These are phyloP conservation scores for Epichloe aotearoae DNA, from an alignment of 2,329 filamentous ascomycete genomes.

Conservation along the genomic window DNA sequence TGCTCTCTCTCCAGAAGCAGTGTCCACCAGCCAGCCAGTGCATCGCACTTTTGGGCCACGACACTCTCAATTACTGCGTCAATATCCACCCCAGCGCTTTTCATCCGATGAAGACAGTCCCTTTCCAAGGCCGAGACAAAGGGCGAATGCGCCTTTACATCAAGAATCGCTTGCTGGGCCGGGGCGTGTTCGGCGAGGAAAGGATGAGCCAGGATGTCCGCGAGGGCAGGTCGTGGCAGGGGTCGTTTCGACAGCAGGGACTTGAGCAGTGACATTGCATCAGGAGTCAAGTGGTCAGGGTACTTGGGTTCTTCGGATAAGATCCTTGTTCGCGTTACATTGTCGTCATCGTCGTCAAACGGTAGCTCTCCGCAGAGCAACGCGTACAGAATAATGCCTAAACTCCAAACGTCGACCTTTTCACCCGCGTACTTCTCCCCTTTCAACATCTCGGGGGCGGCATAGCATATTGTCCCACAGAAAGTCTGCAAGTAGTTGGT, in stretches of 20 bases:
- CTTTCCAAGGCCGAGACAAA: conserved; percentile 84
- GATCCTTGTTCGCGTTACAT: conserved; percentile 72
- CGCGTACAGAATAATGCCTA: conserved; percentile 76
- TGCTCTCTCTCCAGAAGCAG: conserved; percentile 88
- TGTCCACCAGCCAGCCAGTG: conserved; percentile 91
- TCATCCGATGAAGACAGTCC: conserved; percentile 84
- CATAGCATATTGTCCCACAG: conserved; percentile 95
- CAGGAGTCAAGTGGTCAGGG: conserved; percentile 64
- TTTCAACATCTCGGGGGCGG: conserved; percentile 94
- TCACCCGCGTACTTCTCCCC: conserved; percentile 96
- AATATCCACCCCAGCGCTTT: conserved; percentile 83
- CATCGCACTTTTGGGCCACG: conserved; percentile 75
- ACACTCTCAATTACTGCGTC: conserved; percentile 93
- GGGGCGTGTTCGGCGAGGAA: conserved; percentile 81
- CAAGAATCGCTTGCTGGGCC: conserved; percentile 79
- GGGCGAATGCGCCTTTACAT: conserved; percentile 63
- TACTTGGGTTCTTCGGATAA: conserved; percentile 75
- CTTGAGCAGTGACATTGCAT: conserved; percentile 66
- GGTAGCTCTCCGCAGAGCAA: conserved; percentile 75
- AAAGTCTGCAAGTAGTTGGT: conserved; percentile 93
- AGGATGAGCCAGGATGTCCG: conserved; percentile 76
- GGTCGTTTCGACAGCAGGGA: conserved; percentile 82
- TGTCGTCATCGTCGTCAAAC: conserved; percentile 93
- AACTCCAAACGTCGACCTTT: conserved; percentile 93
- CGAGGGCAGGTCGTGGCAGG: conserved; percentile 63